A percentile compares a stretch with the other conserved stretches of the same genome.
phyloP scores from a whole-genome alignment of 2,329 filamentous ascomycete genomes.

The Talaromyces sp. region DNA sequence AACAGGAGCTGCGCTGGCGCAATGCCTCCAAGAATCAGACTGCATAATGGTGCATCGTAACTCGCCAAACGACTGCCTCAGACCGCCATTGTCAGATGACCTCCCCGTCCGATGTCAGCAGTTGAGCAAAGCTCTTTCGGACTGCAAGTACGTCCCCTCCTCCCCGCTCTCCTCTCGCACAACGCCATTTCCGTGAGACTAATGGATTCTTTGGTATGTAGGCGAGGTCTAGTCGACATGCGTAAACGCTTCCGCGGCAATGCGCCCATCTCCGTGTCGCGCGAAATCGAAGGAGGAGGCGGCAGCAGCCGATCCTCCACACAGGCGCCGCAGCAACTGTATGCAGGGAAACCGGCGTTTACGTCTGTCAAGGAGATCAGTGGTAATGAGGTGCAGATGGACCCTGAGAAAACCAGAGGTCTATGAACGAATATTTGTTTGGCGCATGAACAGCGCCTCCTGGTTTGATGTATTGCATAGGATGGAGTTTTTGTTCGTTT shows the following conservation, averaged over 20 bases:
- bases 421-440: not conserved
- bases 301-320: conserved; percentile 48
- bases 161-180: not conserved
- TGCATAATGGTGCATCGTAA: conserved; percentile 93
- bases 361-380: conserved; percentile 63
- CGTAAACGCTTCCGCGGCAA: conserved; percentile 96
- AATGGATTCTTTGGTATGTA: conserved; percentile 16
- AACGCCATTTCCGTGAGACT: not conserved
- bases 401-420: conserved; percentile 48
- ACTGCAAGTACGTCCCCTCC: conserved; percentile 65
- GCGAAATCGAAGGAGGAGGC: conserved; percentile 58
- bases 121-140: conserved; percentile 85
- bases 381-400: conserved; percentile 60
- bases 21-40: conserved; percentile 94
- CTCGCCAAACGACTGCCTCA: conserved; percentile 81
- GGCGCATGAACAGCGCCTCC: not conserved
- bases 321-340: conserved; percentile 69
- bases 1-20: conserved; percentile 81
- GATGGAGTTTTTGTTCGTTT: conserved; percentile 12
- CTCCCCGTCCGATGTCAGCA: conserved; percentile 88
- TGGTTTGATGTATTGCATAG: conserved; percentile 14
- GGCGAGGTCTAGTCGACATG: conserved; percentile 94
- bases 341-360: conserved; percentile 73
- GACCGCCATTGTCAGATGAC: conserved; percentile 72
- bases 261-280: conserved; percentile 70